These are phyloP conservation scores for Cladobotryum protrusum DNA, from an alignment of 2,329 filamentous ascomycete genomes.

Conservation along the genomic window DNA sequence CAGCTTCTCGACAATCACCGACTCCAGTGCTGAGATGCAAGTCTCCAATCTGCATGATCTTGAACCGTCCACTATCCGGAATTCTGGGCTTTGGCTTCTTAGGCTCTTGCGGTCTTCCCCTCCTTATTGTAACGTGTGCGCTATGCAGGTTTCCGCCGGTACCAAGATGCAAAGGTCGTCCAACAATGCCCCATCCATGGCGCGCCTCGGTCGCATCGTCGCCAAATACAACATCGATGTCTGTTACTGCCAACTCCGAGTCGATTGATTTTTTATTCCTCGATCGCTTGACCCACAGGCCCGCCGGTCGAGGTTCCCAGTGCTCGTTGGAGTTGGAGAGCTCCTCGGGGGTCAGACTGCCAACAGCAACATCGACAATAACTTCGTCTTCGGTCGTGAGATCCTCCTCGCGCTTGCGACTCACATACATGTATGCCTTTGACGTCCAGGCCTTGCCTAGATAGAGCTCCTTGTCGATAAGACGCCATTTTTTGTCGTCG, in stretches of 20 bases:
- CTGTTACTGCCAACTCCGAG: slow-evolving; percentile 67
- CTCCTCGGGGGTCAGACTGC: slow-evolving; percentile 59
- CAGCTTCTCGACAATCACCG: slow-evolving; percentile 78
- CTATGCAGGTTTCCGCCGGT: slow-evolving; percentile 55
- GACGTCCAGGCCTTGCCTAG: slow-evolving; percentile 67
- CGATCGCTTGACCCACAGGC: slow-evolving; percentile 77
- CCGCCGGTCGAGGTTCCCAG: slow-evolving; percentile 74
- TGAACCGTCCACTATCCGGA: slow-evolving; percentile 85
- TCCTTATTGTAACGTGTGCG: slow-evolving; percentile 70
- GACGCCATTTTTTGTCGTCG: slow-evolving; percentile 67
- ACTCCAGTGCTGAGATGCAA: slow-evolving; percentile 87
- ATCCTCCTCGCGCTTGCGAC: slow-evolving; percentile 81
- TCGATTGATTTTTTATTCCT: slow-evolving; percentile 68
- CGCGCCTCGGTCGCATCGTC: slow-evolving; percentile 88
- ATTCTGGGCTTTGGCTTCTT: slow-evolving; percentile 71
- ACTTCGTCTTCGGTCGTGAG: slow-evolving; percentile 68
- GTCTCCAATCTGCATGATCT: slow-evolving; percentile 95
- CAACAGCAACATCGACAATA: slow-evolving; percentile 71
- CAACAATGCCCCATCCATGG: slow-evolving; percentile 73
- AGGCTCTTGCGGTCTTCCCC: slow-evolving; percentile 58
- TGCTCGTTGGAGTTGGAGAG: slow-evolving; percentile 45
- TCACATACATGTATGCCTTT: slow-evolving; percentile 74
- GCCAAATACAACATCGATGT: slow-evolving; percentile 81
- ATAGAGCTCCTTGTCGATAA: slow-evolving; percentile 84
- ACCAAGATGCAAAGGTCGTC: slow-evolving; percentile 67